Base-by-base conservation (phyloP, 495 filamentous ascomycete species). In the Lepidopterella palustris region DNA sequence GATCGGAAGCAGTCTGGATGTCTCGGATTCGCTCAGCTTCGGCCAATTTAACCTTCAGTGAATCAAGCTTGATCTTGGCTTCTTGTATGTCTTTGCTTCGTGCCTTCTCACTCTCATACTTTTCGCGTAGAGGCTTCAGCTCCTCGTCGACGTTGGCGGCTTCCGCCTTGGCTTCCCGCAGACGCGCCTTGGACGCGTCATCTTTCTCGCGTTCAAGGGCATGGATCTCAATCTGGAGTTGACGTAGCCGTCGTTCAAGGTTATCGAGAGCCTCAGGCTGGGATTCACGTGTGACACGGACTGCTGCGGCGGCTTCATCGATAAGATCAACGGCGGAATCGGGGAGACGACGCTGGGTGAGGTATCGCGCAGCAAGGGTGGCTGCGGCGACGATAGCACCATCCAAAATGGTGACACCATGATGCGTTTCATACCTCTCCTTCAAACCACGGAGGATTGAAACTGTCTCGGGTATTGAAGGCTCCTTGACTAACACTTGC, bases 381-480 rank as follows among this genome's bases (percentile, higher is more conserved):
- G 93, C 91, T 10, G 95, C 88, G 39, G 90, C 78, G 5, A 98
- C 92, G 60, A 98, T 91, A 64, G 93, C 92, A 65, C 84, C 87
- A 65, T 98, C 93, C 10, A 90, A 79, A 66, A 98, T 97, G 68
- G 82, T 96, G 69, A 98, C 95, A 82, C 91, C 90, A 72, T 98
- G 93, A 75, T 98, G 93, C 18, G 95, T 89, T 72, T 98, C 93
- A 73, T 96, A 98, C 67, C 90, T 89, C 69, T 97, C 92, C 74
- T 97, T 97, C 57, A 98, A 75, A 61, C 93, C 93, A 78, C 93
- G 87, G 15, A 98, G 87, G 70, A 98, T 98, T 2, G 93, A 97
- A 63, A 98, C 84, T 3, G 93, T 97, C 73, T 98, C 93, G 0
- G 84, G 72, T 42, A 97, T 84, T 4, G 84, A 75, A 1, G 93